Conservation (phyloP, 2,329 filamentous ascomycete species). For the Pseudogymnoascus sp. region DNA sequence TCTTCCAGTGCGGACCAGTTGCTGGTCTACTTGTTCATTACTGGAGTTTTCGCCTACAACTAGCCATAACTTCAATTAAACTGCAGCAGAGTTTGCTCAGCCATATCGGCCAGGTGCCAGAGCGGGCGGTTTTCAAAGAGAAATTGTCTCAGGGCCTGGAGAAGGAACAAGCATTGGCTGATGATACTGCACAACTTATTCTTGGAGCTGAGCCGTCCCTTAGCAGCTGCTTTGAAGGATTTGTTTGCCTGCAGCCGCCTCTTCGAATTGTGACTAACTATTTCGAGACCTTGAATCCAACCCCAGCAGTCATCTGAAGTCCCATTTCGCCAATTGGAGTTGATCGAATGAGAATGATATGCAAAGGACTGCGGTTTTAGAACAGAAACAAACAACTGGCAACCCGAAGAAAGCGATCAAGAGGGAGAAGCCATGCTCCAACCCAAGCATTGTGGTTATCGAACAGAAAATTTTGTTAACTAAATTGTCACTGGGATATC, state of each 20-base stretch:
- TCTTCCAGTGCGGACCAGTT: background rate
- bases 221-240: background rate
- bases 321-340: background rate
- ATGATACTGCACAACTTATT: background rate
- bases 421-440: background rate
- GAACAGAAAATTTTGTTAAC: background rate
- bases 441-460: background rate
- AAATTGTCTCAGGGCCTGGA: background rate
- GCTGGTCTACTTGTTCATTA: background rate
- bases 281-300: background rate
- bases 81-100: background rate
- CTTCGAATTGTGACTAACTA: background rate
- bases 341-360: background rate
- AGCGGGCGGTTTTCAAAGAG: background rate
- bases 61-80: background rate
- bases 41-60: background rate
- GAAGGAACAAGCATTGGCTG: background rate
- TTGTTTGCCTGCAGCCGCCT: background rate
- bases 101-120: background rate
- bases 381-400: background rate
- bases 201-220: background rate
- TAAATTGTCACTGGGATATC: background rate
- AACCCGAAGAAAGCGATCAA: background rate
- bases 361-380: background rate
- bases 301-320: background rate